Percentiles rank a stretch among this genome's conserved stretches.
Conservation (phyloP, 2,329 filamentous ascomycete species). For the Blastomyces gilchristii region DNA sequence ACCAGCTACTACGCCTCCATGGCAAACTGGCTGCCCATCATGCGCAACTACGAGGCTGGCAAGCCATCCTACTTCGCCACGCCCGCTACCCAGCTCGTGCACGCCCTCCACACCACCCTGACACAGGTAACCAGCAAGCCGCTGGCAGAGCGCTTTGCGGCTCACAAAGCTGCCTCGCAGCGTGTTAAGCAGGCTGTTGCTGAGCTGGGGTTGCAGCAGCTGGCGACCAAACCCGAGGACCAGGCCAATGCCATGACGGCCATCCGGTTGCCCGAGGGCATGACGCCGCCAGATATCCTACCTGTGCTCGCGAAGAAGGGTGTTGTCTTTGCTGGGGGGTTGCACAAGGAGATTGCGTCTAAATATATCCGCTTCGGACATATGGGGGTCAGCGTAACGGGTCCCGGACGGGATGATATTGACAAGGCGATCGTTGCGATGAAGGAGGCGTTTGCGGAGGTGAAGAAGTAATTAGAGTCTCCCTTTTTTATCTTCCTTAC, state of each 20-base stretch:
- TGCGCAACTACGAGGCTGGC: slow-evolving; percentile 97
- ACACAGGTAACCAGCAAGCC: slow-evolving; percentile 75
- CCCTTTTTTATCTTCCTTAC: too few relatives aligned
- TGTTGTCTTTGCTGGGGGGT: slow-evolving; percentile 85
- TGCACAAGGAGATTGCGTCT: slow-evolving; percentile 89
- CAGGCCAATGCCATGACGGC: slow-evolving; percentile 98
- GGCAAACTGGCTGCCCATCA: slow-evolving; percentile 96
- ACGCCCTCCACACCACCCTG: slow-evolving; percentile 81
- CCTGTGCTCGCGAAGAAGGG: slow-evolving; percentile 77
- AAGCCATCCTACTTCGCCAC: slow-evolving; percentile 98
- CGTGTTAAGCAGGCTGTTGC: slow-evolving; percentile 75
- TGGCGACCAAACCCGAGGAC: slow-evolving; percentile 74
- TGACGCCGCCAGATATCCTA: slow-evolving; percentile 71
- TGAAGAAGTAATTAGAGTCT: slow-evolving; percentile 46
- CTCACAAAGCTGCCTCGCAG: slow-evolving; percentile 68
- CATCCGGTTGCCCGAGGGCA: slow-evolving; percentile 79
- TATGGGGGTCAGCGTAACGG: slow-evolving; percentile 89
- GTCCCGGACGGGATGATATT: slow-evolving; percentile 68
- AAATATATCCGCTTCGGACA: slow-evolving; percentile 95
- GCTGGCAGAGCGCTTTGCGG: slow-evolving; percentile 70
- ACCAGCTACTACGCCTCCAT: slow-evolving; percentile 90
- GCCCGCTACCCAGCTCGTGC: slow-evolving; percentile 85
- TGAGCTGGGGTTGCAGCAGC: slow-evolving; percentile 74
- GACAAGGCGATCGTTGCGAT: slow-evolving; percentile 73
- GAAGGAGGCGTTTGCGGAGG: slow-evolving; percentile 62